Conservation (phyloP, 2,329 filamentous ascomycete species). For the Stagonosporopsis tanaceti region DNA sequence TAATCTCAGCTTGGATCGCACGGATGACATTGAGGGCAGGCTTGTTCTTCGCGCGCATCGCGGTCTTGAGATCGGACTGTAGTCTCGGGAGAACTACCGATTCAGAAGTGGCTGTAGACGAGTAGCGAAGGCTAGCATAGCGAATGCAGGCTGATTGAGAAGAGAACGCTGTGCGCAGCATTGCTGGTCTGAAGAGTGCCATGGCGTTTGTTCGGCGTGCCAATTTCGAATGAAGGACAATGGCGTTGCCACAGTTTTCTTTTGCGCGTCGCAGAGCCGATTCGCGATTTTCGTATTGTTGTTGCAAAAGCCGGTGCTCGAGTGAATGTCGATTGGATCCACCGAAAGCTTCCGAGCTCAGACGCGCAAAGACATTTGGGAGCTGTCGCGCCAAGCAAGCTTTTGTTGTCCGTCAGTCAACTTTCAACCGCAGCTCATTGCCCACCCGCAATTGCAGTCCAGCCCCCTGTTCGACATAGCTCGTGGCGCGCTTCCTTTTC, state of each 20-base stretch:
- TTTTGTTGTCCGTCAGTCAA: conserved; percentile 42
- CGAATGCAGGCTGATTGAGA: conserved; percentile 31
- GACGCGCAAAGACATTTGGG: conserved; percentile 7
- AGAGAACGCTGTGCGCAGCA: conserved; percentile 26
- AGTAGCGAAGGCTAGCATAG: conserved; percentile 30
- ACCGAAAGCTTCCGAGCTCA: conserved; percentile 19
- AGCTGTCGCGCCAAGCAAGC: conserved; percentile 29
- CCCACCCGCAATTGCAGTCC: conserved; percentile 40
- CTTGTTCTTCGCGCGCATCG: conserved; percentile 59
- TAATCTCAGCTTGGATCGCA: conserved; percentile 71
- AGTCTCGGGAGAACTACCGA: conserved; percentile 53
- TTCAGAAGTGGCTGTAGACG: conserved; percentile 28
- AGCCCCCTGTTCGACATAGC: conserved; percentile 25
- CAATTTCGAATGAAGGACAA: not conserved
- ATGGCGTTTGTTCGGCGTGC: conserved; percentile 23
- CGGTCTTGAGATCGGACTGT: conserved; percentile 56
- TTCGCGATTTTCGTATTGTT: not conserved
- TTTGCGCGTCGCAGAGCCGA: not conserved
- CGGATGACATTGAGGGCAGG: conserved; percentile 74
- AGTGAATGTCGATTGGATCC: conserved; percentile 14
- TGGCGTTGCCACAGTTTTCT: not conserved
- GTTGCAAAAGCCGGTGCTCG: conserved; percentile 1
- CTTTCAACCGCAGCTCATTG: conserved; percentile 29
- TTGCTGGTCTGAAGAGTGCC: conserved; percentile 36
- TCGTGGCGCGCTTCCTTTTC: conserved; percentile 24